A percentile compares a stretch with the other conserved stretches of the same genome.
Evolutionary conservation across 192 early-diverging fungal genomes (phyloP).

Genomic region (Radiomyces spectabilis): DNA sequence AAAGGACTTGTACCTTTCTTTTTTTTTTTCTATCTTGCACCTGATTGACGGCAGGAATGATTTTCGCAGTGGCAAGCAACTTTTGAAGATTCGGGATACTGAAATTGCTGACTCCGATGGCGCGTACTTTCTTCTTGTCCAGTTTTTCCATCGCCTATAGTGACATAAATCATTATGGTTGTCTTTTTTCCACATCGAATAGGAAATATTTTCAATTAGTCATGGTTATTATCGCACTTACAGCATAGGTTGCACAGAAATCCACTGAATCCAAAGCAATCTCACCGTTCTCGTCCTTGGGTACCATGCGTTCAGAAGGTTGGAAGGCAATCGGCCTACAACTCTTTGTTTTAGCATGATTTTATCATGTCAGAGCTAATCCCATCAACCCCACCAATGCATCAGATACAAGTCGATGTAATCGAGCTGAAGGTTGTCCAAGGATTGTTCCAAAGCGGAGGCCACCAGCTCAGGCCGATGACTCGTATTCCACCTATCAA

Average conservation of each 20-base stretch:
- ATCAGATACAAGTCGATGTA: constrained; percentile 77
- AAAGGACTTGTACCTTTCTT: background rate
- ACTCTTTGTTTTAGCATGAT: too few species aligned
- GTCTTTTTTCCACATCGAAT: too few species aligned
- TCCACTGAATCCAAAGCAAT: constrained; percentile 25
- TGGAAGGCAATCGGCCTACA: constrained; percentile 24
- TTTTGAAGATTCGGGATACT: constrained; percentile 46
- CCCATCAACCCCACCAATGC: constrained; percentile 13
- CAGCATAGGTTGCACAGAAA: constrained; percentile 43
- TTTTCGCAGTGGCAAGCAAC: constrained; percentile 35
- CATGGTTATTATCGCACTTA: background rate
- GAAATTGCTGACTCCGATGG: constrained; percentile 70
- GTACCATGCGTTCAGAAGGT: constrained; percentile 5
- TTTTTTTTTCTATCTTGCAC: too few species aligned
- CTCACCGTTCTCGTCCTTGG: constrained; percentile 20
- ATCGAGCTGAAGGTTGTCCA: constrained; percentile 61
- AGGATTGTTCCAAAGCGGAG: constrained; percentile 53
- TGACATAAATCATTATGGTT: too few species aligned
- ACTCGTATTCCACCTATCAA: constrained; percentile 38
- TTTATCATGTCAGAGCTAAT: background rate
- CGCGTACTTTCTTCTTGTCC: constrained; percentile 35
- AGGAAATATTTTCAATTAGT: too few species aligned
- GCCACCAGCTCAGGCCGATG: constrained; percentile 53
- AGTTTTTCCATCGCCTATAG: constrained; percentile 42
- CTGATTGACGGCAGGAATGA: constrained; percentile 60